These are phyloP conservation scores for Peterozyma xylosa DNA, from an alignment of 805 yeast species.

Conservation along the genomic window DNA sequence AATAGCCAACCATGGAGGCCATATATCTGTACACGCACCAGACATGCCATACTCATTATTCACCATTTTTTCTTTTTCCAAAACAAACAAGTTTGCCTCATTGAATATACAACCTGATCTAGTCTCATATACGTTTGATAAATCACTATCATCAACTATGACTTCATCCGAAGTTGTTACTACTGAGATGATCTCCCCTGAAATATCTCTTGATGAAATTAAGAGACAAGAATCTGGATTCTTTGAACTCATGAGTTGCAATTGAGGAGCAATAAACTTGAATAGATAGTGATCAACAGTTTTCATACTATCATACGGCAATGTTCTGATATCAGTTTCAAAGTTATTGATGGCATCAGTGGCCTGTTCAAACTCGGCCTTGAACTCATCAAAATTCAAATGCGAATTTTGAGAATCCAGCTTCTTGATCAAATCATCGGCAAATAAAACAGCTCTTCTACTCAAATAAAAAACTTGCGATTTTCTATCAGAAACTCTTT, in stretches of 20 bases:
- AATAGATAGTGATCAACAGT: constrained; percentile 52
- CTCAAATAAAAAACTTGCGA: constrained; percentile 35
- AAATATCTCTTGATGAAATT: constrained; percentile 68
- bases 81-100: constrained; percentile 66
- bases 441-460: constrained; percentile 36
- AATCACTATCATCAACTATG: constrained; percentile 10
- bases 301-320: constrained; percentile 27
- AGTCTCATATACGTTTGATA: constrained; percentile 34
- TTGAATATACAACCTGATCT: constrained; percentile 63
- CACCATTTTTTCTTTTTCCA: constrained; percentile 43
- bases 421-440: constrained; percentile 19
- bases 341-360: constrained; percentile 36
- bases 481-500: constrained; percentile 35
- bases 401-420: background rate
- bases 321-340: constrained; percentile 40
- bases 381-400: constrained; percentile 3
- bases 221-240: constrained; percentile 53
- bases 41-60: constrained; percentile 30
- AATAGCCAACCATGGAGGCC: constrained; percentile 91
- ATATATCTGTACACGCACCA: constrained; percentile 55
- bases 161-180: constrained; percentile 23
- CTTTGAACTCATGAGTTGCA: constrained; percentile 56
- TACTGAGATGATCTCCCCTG: constrained; percentile 58
- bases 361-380: constrained; percentile 6
- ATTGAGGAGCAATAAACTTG: constrained; percentile 72